A percentile compares a stretch with the other conserved stretches of the same genome.
Evolutionary conservation across 1,284 basidiomycete genomes (phyloP).

Genomic region (Prillingera fragicola): DNA sequence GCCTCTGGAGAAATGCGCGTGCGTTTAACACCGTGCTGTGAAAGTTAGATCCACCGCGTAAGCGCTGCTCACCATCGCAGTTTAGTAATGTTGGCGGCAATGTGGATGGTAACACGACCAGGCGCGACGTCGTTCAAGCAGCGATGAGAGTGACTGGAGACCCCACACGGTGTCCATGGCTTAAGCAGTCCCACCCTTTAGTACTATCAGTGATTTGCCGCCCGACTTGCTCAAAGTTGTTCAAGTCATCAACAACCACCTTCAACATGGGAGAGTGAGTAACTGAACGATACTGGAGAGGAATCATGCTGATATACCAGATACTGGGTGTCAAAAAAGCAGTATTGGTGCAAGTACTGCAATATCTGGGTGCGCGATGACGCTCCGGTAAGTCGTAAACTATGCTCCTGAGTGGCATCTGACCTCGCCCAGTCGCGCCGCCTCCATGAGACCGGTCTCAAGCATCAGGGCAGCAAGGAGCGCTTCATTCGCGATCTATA

Average conservation of each 20-base stretch:
- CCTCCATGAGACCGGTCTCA: conserved; percentile 88
- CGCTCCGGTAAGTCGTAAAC: conserved; percentile 60
- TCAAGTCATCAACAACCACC: background rate
- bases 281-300: no score
- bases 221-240: background rate
- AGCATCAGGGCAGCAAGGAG: conserved; percentile 91
- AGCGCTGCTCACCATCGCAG: no score
- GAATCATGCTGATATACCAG: conserved; percentile 21
- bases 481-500: conserved; percentile 86
- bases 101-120: no score
- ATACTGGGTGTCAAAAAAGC: conserved; percentile 52
- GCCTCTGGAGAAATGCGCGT: conserved; percentile 60
- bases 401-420: background rate
- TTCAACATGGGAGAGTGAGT: background rate
- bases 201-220: background rate
- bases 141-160: background rate
- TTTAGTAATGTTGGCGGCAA: no score
- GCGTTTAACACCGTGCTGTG: conserved; percentile 72
- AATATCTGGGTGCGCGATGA: conserved; percentile 71
- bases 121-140: no score
- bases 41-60: no score
- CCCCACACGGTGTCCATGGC: no score
- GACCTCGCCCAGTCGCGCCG: conserved; percentile 59
- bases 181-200: background rate
- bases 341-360: conserved; percentile 52